Conservation (phyloP, 352 stramenopile genomes). For the Phytophthora citrophthora region DNA sequence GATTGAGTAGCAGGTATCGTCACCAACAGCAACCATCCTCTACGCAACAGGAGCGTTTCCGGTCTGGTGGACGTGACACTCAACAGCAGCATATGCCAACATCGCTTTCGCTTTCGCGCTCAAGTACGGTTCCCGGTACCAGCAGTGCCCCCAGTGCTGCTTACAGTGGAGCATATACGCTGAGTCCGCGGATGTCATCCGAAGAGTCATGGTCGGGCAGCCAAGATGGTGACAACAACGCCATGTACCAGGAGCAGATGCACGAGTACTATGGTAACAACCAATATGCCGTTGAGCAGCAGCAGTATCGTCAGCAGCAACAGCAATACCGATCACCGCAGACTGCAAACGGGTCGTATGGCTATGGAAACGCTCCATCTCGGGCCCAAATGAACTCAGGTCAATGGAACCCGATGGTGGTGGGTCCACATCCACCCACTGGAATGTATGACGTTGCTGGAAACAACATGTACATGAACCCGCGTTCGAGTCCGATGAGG, state of each 20-base stretch:
- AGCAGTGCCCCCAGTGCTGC: conserved; percentile 31
- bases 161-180: conserved; percentile 48
- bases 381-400: conserved; percentile 35
- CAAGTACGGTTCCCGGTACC: conserved; percentile 47
- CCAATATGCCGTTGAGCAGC: conserved; percentile 33
- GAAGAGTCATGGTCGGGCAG: conserved; percentile 63
- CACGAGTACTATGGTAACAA: conserved; percentile 57
- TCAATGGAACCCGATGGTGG: conserved; percentile 53
- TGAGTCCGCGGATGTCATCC: conserved; percentile 54
- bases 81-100: conserved; percentile 32
- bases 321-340: conserved; percentile 39
- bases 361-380: conserved; percentile 32
- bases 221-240: conserved; percentile 44
- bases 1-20: conserved; percentile 30
- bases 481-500: conserved; percentile 37
- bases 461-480: conserved; percentile 64
- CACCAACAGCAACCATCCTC: conserved; percentile 23
- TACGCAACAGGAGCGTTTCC: conserved; percentile 33
- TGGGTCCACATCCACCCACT: conserved; percentile 28
- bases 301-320: conserved; percentile 29
- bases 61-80: conserved; percentile 17
- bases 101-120: conserved; percentile 40
- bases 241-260: conserved; percentile 50
- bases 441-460: conserved; percentile 36
- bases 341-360: conserved; percentile 32